Percentiles rank a stretch among this genome's conserved stretches.
phyloP scores from a whole-genome alignment of 176 grass and related monocot species.

The Rhipidocladum racemiflorum region DNA sequence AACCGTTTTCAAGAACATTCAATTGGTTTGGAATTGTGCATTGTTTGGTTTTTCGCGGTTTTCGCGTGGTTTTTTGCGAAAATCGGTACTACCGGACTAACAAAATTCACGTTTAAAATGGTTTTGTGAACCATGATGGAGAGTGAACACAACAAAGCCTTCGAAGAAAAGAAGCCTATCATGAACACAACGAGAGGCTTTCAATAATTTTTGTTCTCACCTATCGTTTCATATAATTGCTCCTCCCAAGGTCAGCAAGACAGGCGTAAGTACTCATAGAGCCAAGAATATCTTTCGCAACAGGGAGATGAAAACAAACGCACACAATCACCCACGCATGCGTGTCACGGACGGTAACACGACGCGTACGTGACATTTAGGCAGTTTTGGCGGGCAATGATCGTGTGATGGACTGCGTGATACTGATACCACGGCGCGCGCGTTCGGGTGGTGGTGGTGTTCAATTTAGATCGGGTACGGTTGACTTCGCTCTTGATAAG shows the following conservation, averaged over 20 bases:
- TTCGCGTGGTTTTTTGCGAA: no score
- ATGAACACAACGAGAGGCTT: background rate
- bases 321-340: background rate
- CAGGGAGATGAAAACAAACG: background rate
- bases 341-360: background rate
- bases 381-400: background rate
- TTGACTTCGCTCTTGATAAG: no score
- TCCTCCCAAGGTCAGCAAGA: background rate
- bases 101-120: no score
- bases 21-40: no score
- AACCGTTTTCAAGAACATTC: no score
- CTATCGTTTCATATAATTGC: background rate
- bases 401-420: constrained; percentile 4
- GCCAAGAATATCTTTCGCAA: background rate
- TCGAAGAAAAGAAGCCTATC: background rate
- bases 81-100: no score
- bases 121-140: no score
- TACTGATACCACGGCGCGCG: no score
- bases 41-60: no score
- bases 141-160: background rate
- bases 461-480: background rate
- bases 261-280: background rate
- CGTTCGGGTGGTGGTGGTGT: no score
- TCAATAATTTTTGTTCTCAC: background rate
- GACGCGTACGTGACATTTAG: background rate